A percentile compares a stretch with the other conserved stretches of the same genome.
Conservation (phyloP, 2,329 filamentous ascomycete genomes). For the Colletotrichum sp. region DNA sequence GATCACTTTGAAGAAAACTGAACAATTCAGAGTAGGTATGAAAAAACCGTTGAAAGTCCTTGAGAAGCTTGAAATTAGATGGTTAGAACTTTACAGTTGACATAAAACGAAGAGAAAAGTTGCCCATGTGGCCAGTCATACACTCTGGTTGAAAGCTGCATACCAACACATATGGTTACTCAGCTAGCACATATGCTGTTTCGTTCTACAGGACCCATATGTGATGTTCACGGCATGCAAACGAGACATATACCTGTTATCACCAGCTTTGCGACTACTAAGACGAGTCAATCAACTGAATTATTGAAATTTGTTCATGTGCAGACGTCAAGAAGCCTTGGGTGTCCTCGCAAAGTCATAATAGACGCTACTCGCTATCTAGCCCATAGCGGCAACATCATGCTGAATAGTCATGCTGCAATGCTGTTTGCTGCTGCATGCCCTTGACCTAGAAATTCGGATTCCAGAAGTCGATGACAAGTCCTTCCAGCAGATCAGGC, state of each 20-base stretch:
- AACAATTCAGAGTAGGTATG: not conserved
- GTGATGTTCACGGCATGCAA: not conserved
- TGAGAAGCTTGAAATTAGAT: not conserved
- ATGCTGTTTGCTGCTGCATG: not conserved
- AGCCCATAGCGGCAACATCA: not conserved
- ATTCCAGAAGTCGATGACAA: conserved; percentile 63
- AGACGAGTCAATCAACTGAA: not conserved
- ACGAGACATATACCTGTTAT: not conserved
- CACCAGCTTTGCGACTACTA: not conserved
- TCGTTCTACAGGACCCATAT: not conserved
- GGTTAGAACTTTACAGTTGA: not conserved
- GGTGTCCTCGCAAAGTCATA: not conserved
- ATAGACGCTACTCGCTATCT: not conserved
- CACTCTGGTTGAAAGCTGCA: not conserved
- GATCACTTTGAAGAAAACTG: not conserved
- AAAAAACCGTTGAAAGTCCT: not conserved
- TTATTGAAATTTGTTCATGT: not conserved
- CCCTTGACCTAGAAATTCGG: not conserved
- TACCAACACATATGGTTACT: not conserved
- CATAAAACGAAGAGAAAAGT: not conserved
- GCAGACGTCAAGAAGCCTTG: not conserved
- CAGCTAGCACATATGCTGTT: not conserved
- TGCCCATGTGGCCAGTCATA: not conserved
- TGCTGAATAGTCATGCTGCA: not conserved
- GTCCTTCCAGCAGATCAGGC: conserved; percentile 56